These are phyloP conservation scores for Acanthochlamys bracteata DNA, from an alignment of 106 monocot species.

Conservation along the genomic window DNA sequence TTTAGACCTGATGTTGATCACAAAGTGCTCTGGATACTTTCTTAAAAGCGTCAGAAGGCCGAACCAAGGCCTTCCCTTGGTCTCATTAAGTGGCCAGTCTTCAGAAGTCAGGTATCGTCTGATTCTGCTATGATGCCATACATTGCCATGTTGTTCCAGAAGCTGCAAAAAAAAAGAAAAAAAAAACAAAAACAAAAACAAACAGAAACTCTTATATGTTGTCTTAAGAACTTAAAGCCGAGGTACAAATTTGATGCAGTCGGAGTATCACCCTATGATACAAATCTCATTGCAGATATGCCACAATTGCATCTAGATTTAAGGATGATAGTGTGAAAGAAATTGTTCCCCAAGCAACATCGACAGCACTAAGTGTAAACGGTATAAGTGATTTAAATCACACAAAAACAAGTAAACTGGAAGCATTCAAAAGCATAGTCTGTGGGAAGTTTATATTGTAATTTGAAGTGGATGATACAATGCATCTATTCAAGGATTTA, in stretches of 20 bases:
- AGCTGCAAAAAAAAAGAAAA: constrained; percentile 10
- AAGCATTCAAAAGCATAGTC: too few species aligned
- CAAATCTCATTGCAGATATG: too few species aligned
- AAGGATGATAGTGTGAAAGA: too few species aligned
- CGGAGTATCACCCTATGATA: too few species aligned
- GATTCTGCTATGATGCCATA: constrained; percentile 35
- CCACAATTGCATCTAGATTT: too few species aligned
- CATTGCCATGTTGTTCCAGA: constrained; percentile 20
- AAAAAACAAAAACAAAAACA: not conserved
- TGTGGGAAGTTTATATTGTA: too few species aligned
- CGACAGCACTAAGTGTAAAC: too few species aligned
- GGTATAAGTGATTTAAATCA: too few species aligned
- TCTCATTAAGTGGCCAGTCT: constrained; percentile 20
- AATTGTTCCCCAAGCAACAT: too few species aligned
- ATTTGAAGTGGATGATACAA: too few species aligned
- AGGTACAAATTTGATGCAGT: not conserved
- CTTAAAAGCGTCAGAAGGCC: constrained; percentile 26
- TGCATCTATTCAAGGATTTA: too few species aligned
- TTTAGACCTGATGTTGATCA: constrained; percentile 24
- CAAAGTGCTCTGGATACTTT: constrained; percentile 40
- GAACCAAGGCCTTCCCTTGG: constrained; percentile 30
- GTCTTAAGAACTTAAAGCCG: not conserved
- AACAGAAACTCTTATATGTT: not conserved
- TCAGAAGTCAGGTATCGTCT: constrained; percentile 30
- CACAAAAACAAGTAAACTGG: too few species aligned